Evolutionary conservation across 1,284 basidiomycete species (phyloP).

Genomic region (Neolentinus lepideus): DNA sequence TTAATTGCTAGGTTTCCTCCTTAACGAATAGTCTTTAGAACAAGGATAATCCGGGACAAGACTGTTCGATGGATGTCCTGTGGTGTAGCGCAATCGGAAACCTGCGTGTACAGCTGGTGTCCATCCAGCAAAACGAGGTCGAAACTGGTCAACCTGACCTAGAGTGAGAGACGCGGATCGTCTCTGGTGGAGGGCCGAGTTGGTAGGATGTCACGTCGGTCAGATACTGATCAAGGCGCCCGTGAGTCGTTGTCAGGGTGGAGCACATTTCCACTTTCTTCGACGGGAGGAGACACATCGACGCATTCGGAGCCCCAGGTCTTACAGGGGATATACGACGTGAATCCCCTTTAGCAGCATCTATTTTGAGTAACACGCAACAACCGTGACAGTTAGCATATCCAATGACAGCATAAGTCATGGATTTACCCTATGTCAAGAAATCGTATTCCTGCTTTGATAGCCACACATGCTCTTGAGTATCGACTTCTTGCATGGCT

Average conservation of each 20-base stretch:
- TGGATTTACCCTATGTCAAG: slow-evolving; percentile 15
- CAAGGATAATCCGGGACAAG: slow-evolving; percentile 24
- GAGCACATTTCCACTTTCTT: slow-evolving; percentile 19
- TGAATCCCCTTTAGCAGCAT: slow-evolving; percentile 27
- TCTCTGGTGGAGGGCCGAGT: slow-evolving; percentile 11
- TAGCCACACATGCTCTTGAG: slow-evolving; percentile 6
- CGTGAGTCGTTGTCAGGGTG: slow-evolving; percentile 16
- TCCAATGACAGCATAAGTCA: not conserved
- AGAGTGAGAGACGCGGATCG: slow-evolving; percentile 2
- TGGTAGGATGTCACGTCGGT: slow-evolving; percentile 20
- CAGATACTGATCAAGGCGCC: slow-evolving; percentile 16
- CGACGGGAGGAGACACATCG: slow-evolving; percentile 20
- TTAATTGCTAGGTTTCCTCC: slow-evolving; percentile 26
- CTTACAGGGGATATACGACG: slow-evolving; percentile 21
- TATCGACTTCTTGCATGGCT: slow-evolving; percentile 14
- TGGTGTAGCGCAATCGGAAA: not conserved
- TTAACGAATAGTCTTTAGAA: slow-evolving; percentile 16
- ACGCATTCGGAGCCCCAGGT: slow-evolving; percentile 19
- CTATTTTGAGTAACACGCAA: slow-evolving; percentile 11
- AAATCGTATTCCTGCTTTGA: slow-evolving; percentile 7
- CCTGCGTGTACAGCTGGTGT: slow-evolving; percentile 22
- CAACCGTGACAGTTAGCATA: not conserved
- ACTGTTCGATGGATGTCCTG: slow-evolving; percentile 19
- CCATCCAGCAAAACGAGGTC: slow-evolving; percentile 27
- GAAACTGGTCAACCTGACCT: slow-evolving; percentile 10